phyloP scores from a whole-genome alignment of 164 flowering plant species.

The Saururus chinensis region DNA sequence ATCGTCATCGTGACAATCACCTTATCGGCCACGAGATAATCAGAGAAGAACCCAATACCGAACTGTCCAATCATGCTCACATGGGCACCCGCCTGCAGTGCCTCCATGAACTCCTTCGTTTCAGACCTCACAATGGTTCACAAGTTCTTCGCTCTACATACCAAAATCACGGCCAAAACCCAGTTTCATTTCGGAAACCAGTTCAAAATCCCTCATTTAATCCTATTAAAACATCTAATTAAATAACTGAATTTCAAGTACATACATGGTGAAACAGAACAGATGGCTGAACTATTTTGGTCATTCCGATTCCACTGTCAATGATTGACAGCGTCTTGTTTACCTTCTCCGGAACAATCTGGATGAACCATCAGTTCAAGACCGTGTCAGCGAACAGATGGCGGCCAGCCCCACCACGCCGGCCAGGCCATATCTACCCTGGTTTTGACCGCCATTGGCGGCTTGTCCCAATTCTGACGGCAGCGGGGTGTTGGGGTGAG shows the following conservation, averaged over 20 bases:
- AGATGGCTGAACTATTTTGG: constrained; percentile 5
- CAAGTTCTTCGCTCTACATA: constrained; percentile 11
- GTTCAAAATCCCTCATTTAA: background rate
- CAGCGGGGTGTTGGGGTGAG: too few species aligned
- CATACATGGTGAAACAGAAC: background rate
- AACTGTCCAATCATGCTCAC: constrained; percentile 17
- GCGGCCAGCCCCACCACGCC: too few species aligned
- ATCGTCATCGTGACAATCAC: constrained; percentile 11
- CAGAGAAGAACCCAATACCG: constrained; percentile 14
- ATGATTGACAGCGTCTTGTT: constrained; percentile 30
- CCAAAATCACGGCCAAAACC: too few species aligned
- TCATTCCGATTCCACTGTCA: constrained; percentile 12
- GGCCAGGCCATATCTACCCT: too few species aligned
- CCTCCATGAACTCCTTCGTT: constrained; percentile 16
- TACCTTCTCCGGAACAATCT: constrained; percentile 32
- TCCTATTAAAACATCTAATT: background rate
- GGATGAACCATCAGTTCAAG: too few species aligned
- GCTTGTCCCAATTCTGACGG: too few species aligned
- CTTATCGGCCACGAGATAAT: constrained; percentile 13
- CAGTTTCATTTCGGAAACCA: too few species aligned
- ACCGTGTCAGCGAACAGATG: too few species aligned
- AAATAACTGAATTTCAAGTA: too few species aligned
- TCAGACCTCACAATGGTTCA: constrained; percentile 16
- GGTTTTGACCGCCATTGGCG: too few species aligned
- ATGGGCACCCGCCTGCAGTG: constrained; percentile 13